Conservation (phyloP, 1,284 basidiomycete species). For the Peniophora sp. region DNA sequence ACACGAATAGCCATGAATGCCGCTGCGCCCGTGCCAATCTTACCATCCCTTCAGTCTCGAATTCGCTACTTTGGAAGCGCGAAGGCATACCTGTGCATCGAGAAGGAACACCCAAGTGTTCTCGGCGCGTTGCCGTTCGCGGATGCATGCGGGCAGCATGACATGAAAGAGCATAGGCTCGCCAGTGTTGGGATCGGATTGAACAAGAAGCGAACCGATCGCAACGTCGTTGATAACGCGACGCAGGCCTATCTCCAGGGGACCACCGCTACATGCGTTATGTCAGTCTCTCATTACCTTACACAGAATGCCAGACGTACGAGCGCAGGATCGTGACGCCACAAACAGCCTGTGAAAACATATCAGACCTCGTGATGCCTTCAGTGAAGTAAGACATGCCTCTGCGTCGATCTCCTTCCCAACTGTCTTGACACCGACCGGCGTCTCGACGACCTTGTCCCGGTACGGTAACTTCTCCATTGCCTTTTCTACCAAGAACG, state of each 20-base stretch:
- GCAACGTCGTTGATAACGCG: constrained; percentile 84
- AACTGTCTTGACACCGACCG: constrained; percentile 43
- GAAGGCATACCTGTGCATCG: constrained; percentile 70
- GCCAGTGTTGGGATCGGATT: constrained; percentile 78
- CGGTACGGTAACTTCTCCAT: constrained; percentile 74
- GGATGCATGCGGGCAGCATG: constrained; percentile 70
- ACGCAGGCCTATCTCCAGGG: constrained; percentile 85
- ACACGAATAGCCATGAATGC: constrained; percentile 97
- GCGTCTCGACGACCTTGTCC: constrained; percentile 61
- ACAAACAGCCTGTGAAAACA: constrained; percentile 48
- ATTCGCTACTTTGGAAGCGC: neutral
- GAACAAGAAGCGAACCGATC: constrained; percentile 86
- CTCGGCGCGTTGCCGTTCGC: constrained; percentile 53
- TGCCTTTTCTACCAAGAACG: constrained; percentile 80
- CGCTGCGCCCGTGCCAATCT: constrained; percentile 93
- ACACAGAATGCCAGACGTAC: constrained; percentile 30
- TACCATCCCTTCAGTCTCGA: neutral
- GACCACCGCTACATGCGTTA: constrained; percentile 47
- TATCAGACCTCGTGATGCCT: neutral
- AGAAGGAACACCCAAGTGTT: constrained; percentile 84
- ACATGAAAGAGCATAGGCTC: constrained; percentile 86
- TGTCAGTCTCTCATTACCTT: neutral
- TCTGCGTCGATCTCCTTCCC: constrained; percentile 62
- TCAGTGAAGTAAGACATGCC: constrained; percentile 22
- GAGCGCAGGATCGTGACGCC: constrained; percentile 83